phyloP scores from a whole-genome alignment of 306 rosid genomes.

The Rubus parviflorus region DNA sequence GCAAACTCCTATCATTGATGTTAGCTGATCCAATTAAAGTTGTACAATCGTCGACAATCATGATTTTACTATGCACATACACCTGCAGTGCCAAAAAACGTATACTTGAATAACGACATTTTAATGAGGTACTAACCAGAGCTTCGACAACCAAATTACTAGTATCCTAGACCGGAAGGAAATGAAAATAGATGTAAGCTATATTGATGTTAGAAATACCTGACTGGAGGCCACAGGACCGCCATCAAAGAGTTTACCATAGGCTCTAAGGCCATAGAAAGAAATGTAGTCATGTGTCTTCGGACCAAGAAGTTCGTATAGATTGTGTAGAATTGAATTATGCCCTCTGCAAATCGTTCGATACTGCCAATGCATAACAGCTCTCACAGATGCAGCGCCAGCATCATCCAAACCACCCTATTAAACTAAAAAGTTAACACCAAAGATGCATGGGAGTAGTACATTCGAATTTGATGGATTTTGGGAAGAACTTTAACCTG shows the following conservation, averaged over 20 bases:
- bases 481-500: slow-evolving; percentile 53
- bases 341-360: slow-evolving; percentile 94
- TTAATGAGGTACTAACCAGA: slow-evolving; percentile 8
- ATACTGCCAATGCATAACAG: slow-evolving; percentile 98
- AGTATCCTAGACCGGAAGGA: neutral
- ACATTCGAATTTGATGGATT: neutral
- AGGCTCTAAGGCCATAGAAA: slow-evolving; percentile 86
- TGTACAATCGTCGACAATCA: slow-evolving; percentile 82
- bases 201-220: slow-evolving; percentile 45
- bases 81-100: slow-evolving; percentile 49
- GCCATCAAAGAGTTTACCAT: slow-evolving; percentile 75
- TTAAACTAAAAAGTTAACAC: slow-evolving; percentile 28
- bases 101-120: slow-evolving; percentile 9
- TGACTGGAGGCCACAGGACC: slow-evolving; percentile 96
- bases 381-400: slow-evolving; percentile 99
- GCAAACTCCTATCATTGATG: slow-evolving; percentile 95
- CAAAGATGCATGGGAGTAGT: slow-evolving; percentile 8
- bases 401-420: slow-evolving; percentile 99
- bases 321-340: slow-evolving; percentile 76
- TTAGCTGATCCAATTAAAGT: slow-evolving; percentile 94
- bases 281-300: slow-evolving; percentile 84
- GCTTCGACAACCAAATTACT: neutral
- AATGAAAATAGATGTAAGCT: neutral
- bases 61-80: slow-evolving; percentile 95
- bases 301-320: slow-evolving; percentile 67